Base-by-base conservation (phyloP, 768 basidiomycete genomes). In the Trametes maxima region DNA sequence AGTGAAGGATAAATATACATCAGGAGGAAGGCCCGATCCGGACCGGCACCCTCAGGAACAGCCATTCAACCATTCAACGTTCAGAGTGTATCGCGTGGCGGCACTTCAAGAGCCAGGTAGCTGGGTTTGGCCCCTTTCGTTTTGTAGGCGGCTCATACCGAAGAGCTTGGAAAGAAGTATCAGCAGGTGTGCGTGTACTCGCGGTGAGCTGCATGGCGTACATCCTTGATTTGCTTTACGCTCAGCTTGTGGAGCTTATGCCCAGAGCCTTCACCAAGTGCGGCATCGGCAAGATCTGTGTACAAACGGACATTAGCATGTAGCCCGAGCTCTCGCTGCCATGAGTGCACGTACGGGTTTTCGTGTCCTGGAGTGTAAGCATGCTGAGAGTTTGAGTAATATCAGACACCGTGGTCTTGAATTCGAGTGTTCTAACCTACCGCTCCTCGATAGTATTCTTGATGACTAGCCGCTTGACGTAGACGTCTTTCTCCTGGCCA, bases 381-480 rank as follows among this genome's bases (percentile, higher is more conserved):
- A 94, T 89, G 21, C 87, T 87, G 54, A 24, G 7, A 22, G 42
- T n/a, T 8, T 22, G 48, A 49, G 12, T 16, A 13, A 52, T 16
- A 39, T 10, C 22, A 54, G 42, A 12, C 19, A 28, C 1, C 22
- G 49, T 6, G 1, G 7, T 39, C 12, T 50, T 17, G 50, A 50
- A 28, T 21, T 45, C 7, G 14, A 40, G 35, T 33, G n/a, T 36
- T 28, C 13, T 12, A 16, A 69, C 81, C 21, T 63, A 85, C 85
- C 90, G 82, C 68, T 93, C 88, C 72, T 94, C 92, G 54, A 89
- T 86, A 2, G 88, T 88, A 65, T 89, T 73, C 62, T 80, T 77
- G 8, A 90, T 82, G 12, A 89, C 82, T 2, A 89, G 75, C 21
- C 88, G 84, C 69, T 88, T 87, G 61, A 90, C 82, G 63, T 78